These are phyloP conservation scores for Fusarium continuum DNA, from an alignment of 2,329 filamentous ascomycete species.

Conservation along the genomic window DNA sequence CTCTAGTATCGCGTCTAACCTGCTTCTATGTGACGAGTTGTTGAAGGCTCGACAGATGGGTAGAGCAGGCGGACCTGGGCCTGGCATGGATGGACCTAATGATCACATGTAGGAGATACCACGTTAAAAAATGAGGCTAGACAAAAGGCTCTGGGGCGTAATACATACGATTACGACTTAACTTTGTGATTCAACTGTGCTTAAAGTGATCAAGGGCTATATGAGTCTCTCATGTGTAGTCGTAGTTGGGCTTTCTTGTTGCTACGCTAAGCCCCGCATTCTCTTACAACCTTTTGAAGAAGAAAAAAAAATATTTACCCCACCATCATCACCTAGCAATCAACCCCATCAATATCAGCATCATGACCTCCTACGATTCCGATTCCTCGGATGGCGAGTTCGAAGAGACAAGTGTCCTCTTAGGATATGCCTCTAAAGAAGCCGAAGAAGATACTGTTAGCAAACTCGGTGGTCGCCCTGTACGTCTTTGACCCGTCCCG, in stretches of 20 bases:
- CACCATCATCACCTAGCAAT: conserved; percentile 45
- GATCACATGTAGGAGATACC: conserved; percentile 58
- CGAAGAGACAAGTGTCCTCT: conserved; percentile 84
- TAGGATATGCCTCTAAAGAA: conserved; percentile 88
- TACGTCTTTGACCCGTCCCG: conserved; percentile 58
- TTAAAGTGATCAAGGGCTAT: background rate
- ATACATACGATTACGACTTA: conserved; percentile 39
- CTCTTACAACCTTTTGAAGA: conserved; percentile 27
- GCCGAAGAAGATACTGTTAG: conserved; percentile 83
- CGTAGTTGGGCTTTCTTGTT: conserved; percentile 13
- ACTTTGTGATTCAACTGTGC: background rate
- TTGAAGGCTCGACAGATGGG: conserved; percentile 98
- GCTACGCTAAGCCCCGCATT: conserved; percentile 47
- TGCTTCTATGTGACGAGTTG: conserved; percentile 95
- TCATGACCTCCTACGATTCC: conserved; percentile 84
- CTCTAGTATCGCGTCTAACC: conserved; percentile 93
- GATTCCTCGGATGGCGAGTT: conserved; percentile 80
- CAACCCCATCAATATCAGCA: conserved; percentile 26
- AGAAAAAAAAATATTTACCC: conserved; percentile 54
- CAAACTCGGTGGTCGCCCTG: conserved; percentile 86
- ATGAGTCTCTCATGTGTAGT: background rate
- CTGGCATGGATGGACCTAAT: conserved; percentile 70
- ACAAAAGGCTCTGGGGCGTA: conserved; percentile 47
- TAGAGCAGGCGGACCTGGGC: conserved; percentile 67
- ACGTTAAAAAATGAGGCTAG: conserved; percentile 50